Evolutionary conservation across 2,329 filamentous ascomycete species (phyloP), one percentile per base, ranked within the genome.

Genomic region (Trichoderma citrinoviride): DNA sequence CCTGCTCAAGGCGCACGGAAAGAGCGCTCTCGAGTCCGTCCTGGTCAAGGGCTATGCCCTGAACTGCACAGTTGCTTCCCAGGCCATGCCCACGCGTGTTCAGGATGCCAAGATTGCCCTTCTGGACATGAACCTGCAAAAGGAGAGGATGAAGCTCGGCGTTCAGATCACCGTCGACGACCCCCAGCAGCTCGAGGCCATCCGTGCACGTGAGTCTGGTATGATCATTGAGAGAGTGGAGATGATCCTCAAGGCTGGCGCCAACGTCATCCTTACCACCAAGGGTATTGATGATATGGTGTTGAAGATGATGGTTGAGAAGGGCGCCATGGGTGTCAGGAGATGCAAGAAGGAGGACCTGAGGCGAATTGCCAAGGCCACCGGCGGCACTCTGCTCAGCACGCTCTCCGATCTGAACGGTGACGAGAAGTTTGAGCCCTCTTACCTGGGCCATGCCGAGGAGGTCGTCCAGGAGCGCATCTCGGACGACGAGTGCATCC

Each of bases 281-380:
- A 99, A 99, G 85, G 95, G 95, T 72, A 99, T 99, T 70, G 95
- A 99, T 74, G 95, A 99, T 73, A 83, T 99, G 76, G 92, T 92
- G 71, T 81, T 99, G 70, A 99, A 99, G 85, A 85, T 91, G 68
- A 97, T 99, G 75, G 83, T 99, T 65, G 95, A 99, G 83, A 91
- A 87, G 77, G 94, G 94, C 67, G 93, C 93, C 66, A 98, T 99
- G 90, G 95, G 91, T 61, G 93, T 99, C 57, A 87, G 95, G 74
- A 86, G 95, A 76, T 98, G 94, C 80, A 99, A 98, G 85, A 99
- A 99, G 86, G 95, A 99, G 81, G 95, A 99, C 74, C 82, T 99
- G 67, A 86, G 95, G 76, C 89, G 95, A 72, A 98, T 99, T 80
- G 95, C 95, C 66, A 96, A 91, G 82, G 95, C 95, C 6, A 97